Evolutionary conservation across 192 early-diverging fungal genomes (phyloP), one percentile per base, ranked within the genome.

Genomic region (Irineochytrium annulatum): DNA sequence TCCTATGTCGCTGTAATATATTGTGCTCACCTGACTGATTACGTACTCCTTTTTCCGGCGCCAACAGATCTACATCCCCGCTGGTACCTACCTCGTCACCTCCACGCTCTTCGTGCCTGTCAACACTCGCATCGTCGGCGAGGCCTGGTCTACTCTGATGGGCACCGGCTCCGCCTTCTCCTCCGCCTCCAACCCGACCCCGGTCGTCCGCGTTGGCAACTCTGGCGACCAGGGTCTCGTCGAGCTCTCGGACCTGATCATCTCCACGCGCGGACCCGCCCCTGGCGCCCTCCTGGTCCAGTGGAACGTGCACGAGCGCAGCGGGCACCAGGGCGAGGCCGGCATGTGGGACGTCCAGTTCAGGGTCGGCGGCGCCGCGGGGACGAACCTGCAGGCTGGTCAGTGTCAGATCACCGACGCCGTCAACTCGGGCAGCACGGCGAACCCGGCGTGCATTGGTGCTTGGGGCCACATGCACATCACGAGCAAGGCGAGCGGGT

Each of bases 271-370:
- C 20, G 71, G 71, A 33, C 34, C 65, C 8, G 52, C 55, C 22
- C 60, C 72, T 1, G 74, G 74, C 32, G 74, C 74, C 49, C 30
- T 76, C 19, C 52, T 76, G 14, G 55, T 76, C 49, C 44, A 76
- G 60, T 76, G 72, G 67, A 76, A 76, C 53, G 46, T 76, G 13
- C n/a, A n/a, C n/a, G n/a, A n/a, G n/a, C 32, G 41, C 27, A 13
- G 22, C 14, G 37, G 45, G 30, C 49, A 53, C 32, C 61, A 43
- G 32, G 74, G 74, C 24, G 27, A 60, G 16, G 43, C 51, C 30
- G 74, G 71, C 28, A 72, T 76, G 69, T 76, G 74, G 74, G 74
- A 76, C 43, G 41, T 51, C 1, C 73, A 76, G 26, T 71, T 52
- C 53, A 65, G 74, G n/a, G 73, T 76, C 8, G 74, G 74, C 41